Evolutionary conservation across 1,284 basidiomycete species (phyloP).

Genomic region (Microbotryum violaceum): DNA sequence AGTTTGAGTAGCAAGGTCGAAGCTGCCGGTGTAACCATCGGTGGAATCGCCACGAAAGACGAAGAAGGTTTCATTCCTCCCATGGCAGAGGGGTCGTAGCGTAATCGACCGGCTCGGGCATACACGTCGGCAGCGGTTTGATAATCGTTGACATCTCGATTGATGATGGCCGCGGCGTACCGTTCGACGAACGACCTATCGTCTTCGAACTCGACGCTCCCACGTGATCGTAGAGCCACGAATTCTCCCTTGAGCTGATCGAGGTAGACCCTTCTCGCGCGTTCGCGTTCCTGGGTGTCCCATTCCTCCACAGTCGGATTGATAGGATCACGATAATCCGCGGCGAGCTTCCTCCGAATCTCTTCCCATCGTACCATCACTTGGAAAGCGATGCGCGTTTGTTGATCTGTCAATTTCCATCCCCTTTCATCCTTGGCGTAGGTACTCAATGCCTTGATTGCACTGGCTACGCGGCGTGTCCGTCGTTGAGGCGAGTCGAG

Average conservation of each 20-base stretch:
- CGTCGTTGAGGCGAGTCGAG: neutral
- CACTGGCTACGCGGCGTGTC: neutral
- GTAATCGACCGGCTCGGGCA: neutral
- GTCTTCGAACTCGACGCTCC: neutral
- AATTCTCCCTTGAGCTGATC: conserved; percentile 13
- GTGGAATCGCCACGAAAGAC: neutral
- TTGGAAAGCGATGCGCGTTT: neutral
- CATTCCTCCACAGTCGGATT: no score
- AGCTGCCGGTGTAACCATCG: no score
- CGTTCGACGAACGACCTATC: neutral
- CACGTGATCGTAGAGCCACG: neutral
- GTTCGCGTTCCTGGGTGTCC: neutral
- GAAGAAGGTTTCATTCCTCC: neutral
- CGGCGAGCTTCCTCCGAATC: neutral
- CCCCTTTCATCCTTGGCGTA: neutral
- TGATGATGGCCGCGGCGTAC: neutral
- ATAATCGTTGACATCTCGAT: neutral
- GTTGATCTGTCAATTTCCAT: neutral
- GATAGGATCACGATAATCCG: no score
- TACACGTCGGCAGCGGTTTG: neutral
- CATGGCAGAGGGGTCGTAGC: neutral
- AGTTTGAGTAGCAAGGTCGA: neutral
- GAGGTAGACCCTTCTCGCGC: conserved; percentile 4
- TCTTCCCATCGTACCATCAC: neutral
- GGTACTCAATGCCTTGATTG: conserved; percentile 5